Conservation (phyloP, 345 rosid genomes). For the Luvunga scandens region DNA sequence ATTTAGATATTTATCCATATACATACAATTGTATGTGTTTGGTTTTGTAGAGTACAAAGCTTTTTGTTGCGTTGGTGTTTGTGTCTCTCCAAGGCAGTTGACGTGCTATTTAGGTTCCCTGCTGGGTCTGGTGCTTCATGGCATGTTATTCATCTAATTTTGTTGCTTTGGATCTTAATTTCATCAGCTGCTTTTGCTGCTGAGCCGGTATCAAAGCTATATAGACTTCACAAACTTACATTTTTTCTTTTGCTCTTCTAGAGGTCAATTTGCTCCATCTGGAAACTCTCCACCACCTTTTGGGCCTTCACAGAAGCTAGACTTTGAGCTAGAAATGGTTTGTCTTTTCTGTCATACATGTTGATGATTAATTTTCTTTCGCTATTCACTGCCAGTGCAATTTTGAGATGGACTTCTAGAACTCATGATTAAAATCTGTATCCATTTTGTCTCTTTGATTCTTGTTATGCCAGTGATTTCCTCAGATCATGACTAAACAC, state of each 20-base stretch:
- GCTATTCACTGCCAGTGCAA: neutral
- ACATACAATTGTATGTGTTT: neutral
- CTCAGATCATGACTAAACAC: neutral
- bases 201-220: neutral
- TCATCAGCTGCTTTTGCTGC: neutral
- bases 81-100: neutral
- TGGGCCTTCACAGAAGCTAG: slow-evolving; percentile 89
- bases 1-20: neutral
- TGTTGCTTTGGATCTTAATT: neutral
- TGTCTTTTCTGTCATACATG: slow-evolving; percentile 12
- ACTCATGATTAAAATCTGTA: neutral
- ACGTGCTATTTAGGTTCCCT: neutral
- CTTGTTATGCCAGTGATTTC: neutral
- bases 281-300: slow-evolving; percentile 69
- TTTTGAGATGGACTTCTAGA: neutral
- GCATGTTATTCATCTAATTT: neutral
- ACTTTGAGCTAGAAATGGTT: slow-evolving; percentile 99
- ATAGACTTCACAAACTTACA: neutral
- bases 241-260: slow-evolving; percentile 33
- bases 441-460: neutral
- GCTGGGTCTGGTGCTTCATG: neutral
- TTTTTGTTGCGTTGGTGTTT: neutral
- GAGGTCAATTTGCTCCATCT: slow-evolving; percentile 87
- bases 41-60: neutral
- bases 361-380: neutral